These are phyloP conservation scores for Fusarium lateritium DNA, from an alignment of 2,329 filamentous ascomycete species.

Conservation along the genomic window DNA sequence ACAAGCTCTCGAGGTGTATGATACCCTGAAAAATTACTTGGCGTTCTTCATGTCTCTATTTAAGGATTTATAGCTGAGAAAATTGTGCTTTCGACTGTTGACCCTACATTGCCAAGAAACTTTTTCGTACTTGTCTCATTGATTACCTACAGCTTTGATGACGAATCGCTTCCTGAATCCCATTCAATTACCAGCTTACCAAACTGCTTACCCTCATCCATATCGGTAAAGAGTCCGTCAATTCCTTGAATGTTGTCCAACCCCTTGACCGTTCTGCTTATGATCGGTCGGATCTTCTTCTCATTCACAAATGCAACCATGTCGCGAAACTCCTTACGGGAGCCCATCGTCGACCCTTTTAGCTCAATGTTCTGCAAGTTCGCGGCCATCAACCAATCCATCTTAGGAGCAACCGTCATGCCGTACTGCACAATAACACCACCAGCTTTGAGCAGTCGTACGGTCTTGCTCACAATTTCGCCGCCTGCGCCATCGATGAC, in stretches of 20 bases:
- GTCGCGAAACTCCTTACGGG: slow-evolving; percentile 87
- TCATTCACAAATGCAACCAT: slow-evolving; percentile 87
- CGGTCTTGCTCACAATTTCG: slow-evolving; percentile 79
- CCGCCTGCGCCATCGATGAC: slow-evolving; percentile 94
- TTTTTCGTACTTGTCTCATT: neutral
- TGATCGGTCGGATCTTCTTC: slow-evolving; percentile 81
- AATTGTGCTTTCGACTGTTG: slow-evolving; percentile 15
- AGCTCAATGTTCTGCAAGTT: slow-evolving; percentile 92
- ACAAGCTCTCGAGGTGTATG: slow-evolving; percentile 48
- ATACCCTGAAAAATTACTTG: slow-evolving; percentile 49
- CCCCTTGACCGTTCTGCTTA: slow-evolving; percentile 81
- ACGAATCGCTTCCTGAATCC: slow-evolving; percentile 52
- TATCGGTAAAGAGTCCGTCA: slow-evolving; percentile 86
- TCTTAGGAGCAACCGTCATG: slow-evolving; percentile 89
- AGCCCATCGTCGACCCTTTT: slow-evolving; percentile 91
- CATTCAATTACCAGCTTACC: slow-evolving; percentile 91
- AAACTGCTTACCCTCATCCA: slow-evolving; percentile 89
- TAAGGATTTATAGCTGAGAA: slow-evolving; percentile 28
- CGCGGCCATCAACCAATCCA: slow-evolving; percentile 88
- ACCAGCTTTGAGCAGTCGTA: slow-evolving; percentile 81
- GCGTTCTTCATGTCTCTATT: slow-evolving; percentile 44
- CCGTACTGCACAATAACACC: slow-evolving; percentile 91
- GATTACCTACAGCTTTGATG: slow-evolving; percentile 58
- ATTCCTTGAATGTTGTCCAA: slow-evolving; percentile 85
- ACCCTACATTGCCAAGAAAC: neutral